Percentiles rank a stretch among this genome's conserved stretches.
These are phyloP conservation scores for Gossypium thurberi DNA, from an alignment of 345 rosid genomes.

Conservation along the genomic window DNA sequence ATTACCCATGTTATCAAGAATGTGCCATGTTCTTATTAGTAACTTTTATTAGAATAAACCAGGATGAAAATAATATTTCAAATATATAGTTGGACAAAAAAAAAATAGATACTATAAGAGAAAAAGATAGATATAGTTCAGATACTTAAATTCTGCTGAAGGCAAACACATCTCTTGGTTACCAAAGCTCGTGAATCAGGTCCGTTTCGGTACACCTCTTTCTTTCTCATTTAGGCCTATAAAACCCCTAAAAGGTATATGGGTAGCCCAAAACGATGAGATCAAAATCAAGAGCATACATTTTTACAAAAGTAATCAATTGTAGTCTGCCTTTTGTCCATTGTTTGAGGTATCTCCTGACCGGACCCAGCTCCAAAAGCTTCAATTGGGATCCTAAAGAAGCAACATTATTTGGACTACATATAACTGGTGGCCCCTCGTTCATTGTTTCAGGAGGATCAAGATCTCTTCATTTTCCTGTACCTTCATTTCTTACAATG, in stretches of 20 bases:
- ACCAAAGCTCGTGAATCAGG: too few species aligned
- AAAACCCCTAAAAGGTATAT: not conserved
- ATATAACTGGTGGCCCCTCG: not conserved
- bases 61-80: too few species aligned
- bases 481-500: not conserved
- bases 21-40: too few species aligned
- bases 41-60: too few species aligned
- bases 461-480: conserved; percentile 20
- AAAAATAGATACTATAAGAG: too few species aligned
- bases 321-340: not conserved
- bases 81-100: too few species aligned
- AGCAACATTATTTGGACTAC: not conserved
- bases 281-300: too few species aligned
- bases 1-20: too few species aligned
- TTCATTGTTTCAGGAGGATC: conserved; percentile 1
- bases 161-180: too few species aligned
- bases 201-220: not conserved
- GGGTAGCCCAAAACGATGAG: not conserved
- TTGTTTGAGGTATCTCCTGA: not conserved
- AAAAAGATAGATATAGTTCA: too few species aligned
- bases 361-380: not conserved
- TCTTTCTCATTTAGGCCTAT: not conserved
- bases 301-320: not conserved
- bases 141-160: too few species aligned
- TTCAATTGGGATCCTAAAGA: not conserved